Base-by-base conservation (phyloP, 805 yeast species). In the Myxozyma neotropica region DNA sequence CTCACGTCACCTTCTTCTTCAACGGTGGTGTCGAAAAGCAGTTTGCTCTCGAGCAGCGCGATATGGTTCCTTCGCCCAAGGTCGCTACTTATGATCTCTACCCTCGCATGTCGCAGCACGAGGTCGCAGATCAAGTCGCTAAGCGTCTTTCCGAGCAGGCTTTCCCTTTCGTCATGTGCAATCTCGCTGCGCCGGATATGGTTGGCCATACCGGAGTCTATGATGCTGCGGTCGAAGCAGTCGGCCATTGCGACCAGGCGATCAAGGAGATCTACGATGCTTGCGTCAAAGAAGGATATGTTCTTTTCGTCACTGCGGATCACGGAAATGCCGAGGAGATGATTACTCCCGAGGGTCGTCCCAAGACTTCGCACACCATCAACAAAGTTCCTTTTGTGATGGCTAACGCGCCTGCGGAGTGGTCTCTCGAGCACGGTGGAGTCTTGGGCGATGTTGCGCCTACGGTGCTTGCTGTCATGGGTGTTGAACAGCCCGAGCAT, bases 321-420 rank as follows among this genome's bases (percentile, higher is more conserved):
- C 68, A 65, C 53, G 68, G 68, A 21, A 65, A 65, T 58, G 68
- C 68, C 29, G 68, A 65, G 64, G 67, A 63, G 64, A 65, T 65
- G 68, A 23, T 60, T 27, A 63, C 68, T 7, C 55, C 56, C 17
- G 67, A 60, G 38, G 68, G 68, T 39, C 61, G 53, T 44, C 63
- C 63, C 21, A 63, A 63, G 65, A 65, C 68, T 3, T 55, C 68
- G 51, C 68, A 65, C 50, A 65, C 68, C 29, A 54, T 59, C 10
- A 60, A 63, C 59, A 60, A 60, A 56, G 68, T 65, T 24, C 68
- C 68, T 40, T 63, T 65, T 36, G 68, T 63, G 39, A 65, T 65
- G 68, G 60, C 67, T 21, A 63, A 63, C 47, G 68, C 59, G 35
- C 68, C 67, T 17, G 47, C 19, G 35, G 53, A 29, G 24, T 65